Conservation (phyloP, 805 yeast genomes). For the Saturnispora ahearnii region DNA sequence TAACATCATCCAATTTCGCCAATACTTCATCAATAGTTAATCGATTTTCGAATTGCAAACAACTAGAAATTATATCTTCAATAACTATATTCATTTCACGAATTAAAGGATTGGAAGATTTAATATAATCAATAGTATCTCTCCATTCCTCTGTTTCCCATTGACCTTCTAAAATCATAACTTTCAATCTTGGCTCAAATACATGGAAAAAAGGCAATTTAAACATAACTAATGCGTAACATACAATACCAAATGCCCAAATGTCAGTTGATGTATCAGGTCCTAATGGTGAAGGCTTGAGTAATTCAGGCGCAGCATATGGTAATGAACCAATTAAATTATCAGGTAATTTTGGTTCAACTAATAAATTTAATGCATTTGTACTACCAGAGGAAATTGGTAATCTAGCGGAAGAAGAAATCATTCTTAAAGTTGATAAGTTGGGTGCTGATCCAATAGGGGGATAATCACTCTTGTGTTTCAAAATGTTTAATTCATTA, state of each 20-base stretch:
- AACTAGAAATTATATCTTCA: slow-evolving; percentile 2
- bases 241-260: slow-evolving; percentile 84
- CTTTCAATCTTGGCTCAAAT: slow-evolving; percentile 71
- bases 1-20: not conserved
- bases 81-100: not conserved
- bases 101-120: not conserved
- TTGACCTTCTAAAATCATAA: slow-evolving; percentile 60
- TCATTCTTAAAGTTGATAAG: slow-evolving; percentile 1
- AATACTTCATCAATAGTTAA: slow-evolving; percentile 5
- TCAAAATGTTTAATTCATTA: not conserved
- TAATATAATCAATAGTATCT: not conserved
- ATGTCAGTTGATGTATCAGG: slow-evolving; percentile 66
- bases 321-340: slow-evolving; percentile 73
- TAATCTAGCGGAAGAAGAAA: not conserved
- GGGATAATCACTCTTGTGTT: not conserved
- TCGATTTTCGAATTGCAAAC: slow-evolving; percentile 3
- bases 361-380: not conserved
- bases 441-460: slow-evolving; percentile 1
- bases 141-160: slow-evolving; percentile 12
- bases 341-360: slow-evolving; percentile 6
- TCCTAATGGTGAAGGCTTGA: slow-evolving; percentile 49
- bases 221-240: slow-evolving; percentile 66
- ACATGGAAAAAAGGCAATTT: slow-evolving; percentile 75
- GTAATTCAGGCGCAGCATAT: slow-evolving; percentile 83
- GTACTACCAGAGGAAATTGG: slow-evolving; percentile 3